Evolutionary conservation across 768 basidiomycete genomes (phyloP).

Genomic region (Leccinum broughii): DNA sequence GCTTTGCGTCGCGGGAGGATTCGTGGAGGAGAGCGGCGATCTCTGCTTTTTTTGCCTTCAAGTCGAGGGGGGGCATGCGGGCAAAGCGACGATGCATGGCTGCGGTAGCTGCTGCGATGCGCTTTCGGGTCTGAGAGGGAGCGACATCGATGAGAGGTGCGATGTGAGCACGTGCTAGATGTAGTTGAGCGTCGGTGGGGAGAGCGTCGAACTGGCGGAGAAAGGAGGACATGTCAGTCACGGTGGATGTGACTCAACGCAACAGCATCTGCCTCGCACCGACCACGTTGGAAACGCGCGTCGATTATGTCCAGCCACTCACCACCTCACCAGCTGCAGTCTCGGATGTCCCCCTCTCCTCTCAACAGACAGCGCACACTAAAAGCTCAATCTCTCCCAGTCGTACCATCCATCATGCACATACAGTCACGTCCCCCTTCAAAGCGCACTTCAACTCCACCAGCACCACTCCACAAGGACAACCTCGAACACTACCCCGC

Average conservation of each 20-base stretch:
- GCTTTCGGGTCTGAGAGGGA: conserved; percentile 38
- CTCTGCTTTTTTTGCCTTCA: conserved; percentile 55
- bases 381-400: conserved; percentile 63
- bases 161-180: conserved; percentile 51
- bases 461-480: conserved; percentile 2
- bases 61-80: conserved; percentile 49
- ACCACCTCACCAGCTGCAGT: conserved; percentile 13
- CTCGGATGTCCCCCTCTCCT: conserved; percentile 37
- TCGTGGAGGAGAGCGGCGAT: conserved; percentile 53
- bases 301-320: conserved; percentile 58
- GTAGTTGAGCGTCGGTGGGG: conserved; percentile 52
- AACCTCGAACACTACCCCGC: neutral
- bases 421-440: conserved; percentile 44
- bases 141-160: conserved; percentile 47
- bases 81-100: conserved; percentile 40
- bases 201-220: conserved; percentile 47
- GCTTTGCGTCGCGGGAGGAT: conserved; percentile 53
- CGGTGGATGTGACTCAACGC: neutral
- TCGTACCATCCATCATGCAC: conserved; percentile 58
- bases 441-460: conserved; percentile 34
- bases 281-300: conserved; percentile 72
- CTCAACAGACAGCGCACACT: conserved; percentile 50
- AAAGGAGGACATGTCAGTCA: conserved; percentile 29
- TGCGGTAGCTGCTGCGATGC: conserved; percentile 42
- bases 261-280: conserved; percentile 29